A percentile compares a stretch with the other conserved stretches of the same genome.
These are phyloP conservation scores for Trichoderma pleuroti DNA, from an alignment of 2,329 filamentous ascomycete species.

Conservation along the genomic window DNA sequence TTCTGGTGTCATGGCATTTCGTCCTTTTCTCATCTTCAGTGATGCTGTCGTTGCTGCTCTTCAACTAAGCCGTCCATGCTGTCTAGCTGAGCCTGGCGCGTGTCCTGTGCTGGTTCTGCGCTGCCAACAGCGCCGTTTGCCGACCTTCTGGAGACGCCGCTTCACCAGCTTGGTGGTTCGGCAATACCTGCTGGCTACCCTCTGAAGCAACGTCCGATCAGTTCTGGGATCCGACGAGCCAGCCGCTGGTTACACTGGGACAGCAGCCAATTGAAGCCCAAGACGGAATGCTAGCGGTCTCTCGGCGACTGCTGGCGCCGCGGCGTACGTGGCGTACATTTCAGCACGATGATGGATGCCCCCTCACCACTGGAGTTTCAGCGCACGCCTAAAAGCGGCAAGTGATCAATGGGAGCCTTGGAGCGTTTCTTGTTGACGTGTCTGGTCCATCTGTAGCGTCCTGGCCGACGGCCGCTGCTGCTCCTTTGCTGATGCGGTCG, in stretches of 20 bases:
- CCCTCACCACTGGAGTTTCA: slow-evolving; percentile 21
- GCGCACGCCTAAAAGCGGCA: slow-evolving; percentile 19
- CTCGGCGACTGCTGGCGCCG: slow-evolving; percentile 7
- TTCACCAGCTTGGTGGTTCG: slow-evolving; percentile 25
- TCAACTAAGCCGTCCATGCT: neutral
- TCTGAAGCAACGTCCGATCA: neutral
- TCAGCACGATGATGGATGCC: slow-evolving; percentile 25
- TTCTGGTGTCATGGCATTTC: neutral
- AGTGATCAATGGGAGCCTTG: neutral
- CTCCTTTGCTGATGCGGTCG: neutral
- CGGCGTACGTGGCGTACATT: slow-evolving; percentile 20
- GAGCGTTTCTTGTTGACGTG: neutral
- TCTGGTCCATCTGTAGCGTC: neutral
- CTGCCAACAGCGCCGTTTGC: neutral
- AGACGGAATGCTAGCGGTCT: slow-evolving; percentile 14
- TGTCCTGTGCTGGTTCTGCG: neutral
- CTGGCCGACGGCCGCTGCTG: neutral
- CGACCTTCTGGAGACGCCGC: slow-evolving; percentile 16
- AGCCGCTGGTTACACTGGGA: slow-evolving; percentile 15
- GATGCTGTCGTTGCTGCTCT: neutral
- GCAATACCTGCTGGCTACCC: slow-evolving; percentile 26
- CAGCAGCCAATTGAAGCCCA: slow-evolving; percentile 17
- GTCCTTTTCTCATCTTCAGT: neutral
- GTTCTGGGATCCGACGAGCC: neutral
- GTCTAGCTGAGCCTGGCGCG: neutral